Base-by-base conservation (phyloP, 2,329 filamentous ascomycete genomes). In the Fusarium abutilonis region DNA sequence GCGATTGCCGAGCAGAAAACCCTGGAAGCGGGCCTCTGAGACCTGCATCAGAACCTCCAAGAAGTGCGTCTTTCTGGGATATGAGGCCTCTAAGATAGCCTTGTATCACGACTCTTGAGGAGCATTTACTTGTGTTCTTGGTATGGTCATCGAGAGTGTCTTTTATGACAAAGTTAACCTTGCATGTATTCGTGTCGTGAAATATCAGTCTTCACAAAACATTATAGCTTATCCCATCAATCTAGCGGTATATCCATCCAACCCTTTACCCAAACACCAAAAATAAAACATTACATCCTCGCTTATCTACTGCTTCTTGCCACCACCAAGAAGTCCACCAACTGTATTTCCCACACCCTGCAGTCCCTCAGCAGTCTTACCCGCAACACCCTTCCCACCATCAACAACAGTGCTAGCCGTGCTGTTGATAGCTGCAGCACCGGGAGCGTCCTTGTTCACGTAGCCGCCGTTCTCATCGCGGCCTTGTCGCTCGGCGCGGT, bases 401-500 rank as follows among this genome's bases (percentile, higher is more conserved):
- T 76, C 74, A 1, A 64, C 71, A 1, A 74, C 62, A 8, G 67
- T 64, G 9, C 59, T 63, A 4, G 67, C 71, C 4, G 70, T 70
- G 21, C 60, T 68, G 52, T 71, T 70, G 41, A 70, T 62, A 0
- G 69, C 68, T 2, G 62, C 57, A 1, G 73, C 67, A 1, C 75
- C 68, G 13, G 75, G 75, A 1, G 72, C 56, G n/a, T 70, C 63
- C 13, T 68, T 64, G 17, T 75, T 68, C 0, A 77, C 61, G 49
- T 86, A 83, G 34, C 74, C 74, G 17, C 87, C 87, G 15, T 80
- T 73, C 1, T 89, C 84, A 56, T 88, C 87, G 70, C 86, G 88
- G 46, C 88, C 87, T 31, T 83, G 78, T 9, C 88, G 79, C 77
- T 91, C 88, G 39, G 82, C 78, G 10, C 87, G 81, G 76, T 88